Conservation (phyloP, 192 early-diverging fungal species). For the Gamsiella multidivaricata region DNA sequence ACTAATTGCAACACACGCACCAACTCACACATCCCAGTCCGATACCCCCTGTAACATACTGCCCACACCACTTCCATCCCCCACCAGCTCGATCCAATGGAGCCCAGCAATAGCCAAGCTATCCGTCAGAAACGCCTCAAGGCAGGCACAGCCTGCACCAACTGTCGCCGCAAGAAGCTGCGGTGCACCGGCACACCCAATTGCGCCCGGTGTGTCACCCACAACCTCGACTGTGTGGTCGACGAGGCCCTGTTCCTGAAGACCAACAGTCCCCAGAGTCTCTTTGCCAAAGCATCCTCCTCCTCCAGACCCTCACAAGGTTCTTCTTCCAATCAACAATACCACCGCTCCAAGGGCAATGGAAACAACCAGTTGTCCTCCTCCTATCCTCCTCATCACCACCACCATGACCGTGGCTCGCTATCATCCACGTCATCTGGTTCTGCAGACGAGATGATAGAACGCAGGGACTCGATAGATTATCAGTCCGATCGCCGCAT, state of each 20-base stretch:
- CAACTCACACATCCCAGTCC: not conserved
- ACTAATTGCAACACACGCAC: not conserved
- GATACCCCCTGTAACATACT: not conserved
- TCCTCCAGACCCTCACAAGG: not conserved
- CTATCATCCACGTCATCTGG: constrained; percentile 26
- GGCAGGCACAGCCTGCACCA: constrained; percentile 49
- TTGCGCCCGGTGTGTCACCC: constrained; percentile 43
- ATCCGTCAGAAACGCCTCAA: constrained; percentile 51
- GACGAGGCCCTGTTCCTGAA: constrained; percentile 53
- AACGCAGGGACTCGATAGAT: constrained; percentile 21
- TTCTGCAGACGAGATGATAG: constrained; percentile 29
- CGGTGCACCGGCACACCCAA: constrained; percentile 47
- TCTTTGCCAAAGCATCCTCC: constrained; percentile 13
- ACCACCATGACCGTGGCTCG: constrained; percentile 21
- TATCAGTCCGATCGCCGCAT: constrained; percentile 45
- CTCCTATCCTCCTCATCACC: not conserved
- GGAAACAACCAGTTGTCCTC: not conserved
- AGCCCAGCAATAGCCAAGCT: constrained; percentile 16
- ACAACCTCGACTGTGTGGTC: constrained; percentile 48
- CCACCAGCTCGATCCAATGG: not conserved
- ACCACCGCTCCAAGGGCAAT: constrained; percentile 9
- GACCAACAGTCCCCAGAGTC: constrained; percentile 37
- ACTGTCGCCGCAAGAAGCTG: constrained; percentile 53
- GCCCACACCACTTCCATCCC: not conserved
- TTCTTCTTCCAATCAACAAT: no score